Base-by-base conservation (phyloP, 2,329 filamentous ascomycete genomes). In the Fonsecaea monophora region DNA sequence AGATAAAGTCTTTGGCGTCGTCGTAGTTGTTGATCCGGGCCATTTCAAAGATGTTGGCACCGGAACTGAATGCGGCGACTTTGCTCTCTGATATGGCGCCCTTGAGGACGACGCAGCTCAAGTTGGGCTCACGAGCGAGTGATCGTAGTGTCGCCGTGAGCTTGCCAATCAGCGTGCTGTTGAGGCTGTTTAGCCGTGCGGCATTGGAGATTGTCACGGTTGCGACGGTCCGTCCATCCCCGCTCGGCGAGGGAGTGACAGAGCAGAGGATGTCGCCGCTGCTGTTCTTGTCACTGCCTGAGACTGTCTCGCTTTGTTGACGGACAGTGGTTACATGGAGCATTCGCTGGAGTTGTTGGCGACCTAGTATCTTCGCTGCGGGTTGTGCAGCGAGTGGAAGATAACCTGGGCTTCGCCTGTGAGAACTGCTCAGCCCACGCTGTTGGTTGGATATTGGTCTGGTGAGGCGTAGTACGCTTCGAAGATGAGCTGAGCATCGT, bases 21-120 rank as follows among this genome's bases (percentile, higher is more conserved):
- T 53, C 66, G 50, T 64, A 74, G 13, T 62, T 69, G 8, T 69
- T 53, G 34, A 77, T 40, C 1, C n/a, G n/a, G 8, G 68, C 66
- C 73, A 76, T 76, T 50, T 97, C 94, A 76, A 97, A 93, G 62
- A 94, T 92, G 79, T 96, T 94, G 74, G 94, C 94, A 70, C 92
- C 96, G 74, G 90, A 90, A 81, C 92, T 95, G 84, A 96, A 97
- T 74, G 94, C 93, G 9, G 40, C 15, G 6, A 45, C 40, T n/a
- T 45, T 45, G 40, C 15, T 45, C 40, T 45, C 40, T 7, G 40
- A 45, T 18, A 45, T 9, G 18, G 40, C 40, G 40, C 40, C 40
- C 15, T 45, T 81, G 92, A 96, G 25, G 50, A 54, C 48, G 0
- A 58, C 55, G 55, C 48, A 87, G 84, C 74, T 72, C 48, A 45